Conservation (phyloP, 2,329 filamentous ascomycete species). For the Hymenoscyphus salicellus region DNA sequence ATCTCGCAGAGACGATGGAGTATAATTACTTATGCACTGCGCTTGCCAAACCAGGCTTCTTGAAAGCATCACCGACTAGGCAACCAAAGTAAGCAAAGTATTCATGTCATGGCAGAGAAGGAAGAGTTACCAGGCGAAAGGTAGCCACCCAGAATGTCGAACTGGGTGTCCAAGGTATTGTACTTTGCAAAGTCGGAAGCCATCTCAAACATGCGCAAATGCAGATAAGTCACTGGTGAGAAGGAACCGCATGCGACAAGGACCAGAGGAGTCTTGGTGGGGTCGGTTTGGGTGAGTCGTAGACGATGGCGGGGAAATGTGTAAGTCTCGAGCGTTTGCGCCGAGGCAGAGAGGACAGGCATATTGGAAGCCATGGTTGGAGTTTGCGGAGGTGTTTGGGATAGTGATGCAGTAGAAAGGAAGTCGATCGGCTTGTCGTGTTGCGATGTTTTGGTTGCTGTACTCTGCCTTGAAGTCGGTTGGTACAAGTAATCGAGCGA, state of each 20-base stretch:
- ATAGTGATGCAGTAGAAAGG: neutral
- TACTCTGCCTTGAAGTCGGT: neutral
- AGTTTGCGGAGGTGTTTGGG: neutral
- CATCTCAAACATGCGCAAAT: conserved; percentile 87
- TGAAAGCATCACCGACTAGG: conserved; percentile 52
- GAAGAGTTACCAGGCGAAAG: conserved; percentile 47
- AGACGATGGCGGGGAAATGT: conserved; percentile 58
- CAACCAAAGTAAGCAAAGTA: conserved; percentile 2
- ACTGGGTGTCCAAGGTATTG: conserved; percentile 55
- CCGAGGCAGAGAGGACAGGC: conserved; percentile 11
- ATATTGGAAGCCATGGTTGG: conserved; percentile 15
- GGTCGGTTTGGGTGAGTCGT: conserved; percentile 51
- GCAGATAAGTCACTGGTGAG: conserved; percentile 71
- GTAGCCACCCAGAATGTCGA: conserved; percentile 84
- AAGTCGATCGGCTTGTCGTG: neutral
- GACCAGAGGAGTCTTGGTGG: conserved; percentile 59
- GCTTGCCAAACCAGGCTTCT: conserved; percentile 74
- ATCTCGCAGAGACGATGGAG: neutral
- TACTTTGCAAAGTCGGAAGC: conserved; percentile 71
- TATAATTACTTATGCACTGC: conserved; percentile 60
- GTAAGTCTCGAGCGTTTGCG: conserved; percentile 18
- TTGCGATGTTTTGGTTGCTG: neutral
- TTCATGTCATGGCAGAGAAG: conserved; percentile 44
- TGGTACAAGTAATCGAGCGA: neutral
- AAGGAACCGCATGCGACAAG: conserved; percentile 69